phyloP scores from a whole-genome alignment of 179 eudicot genomes.

The Patellifolia procumbens region DNA sequence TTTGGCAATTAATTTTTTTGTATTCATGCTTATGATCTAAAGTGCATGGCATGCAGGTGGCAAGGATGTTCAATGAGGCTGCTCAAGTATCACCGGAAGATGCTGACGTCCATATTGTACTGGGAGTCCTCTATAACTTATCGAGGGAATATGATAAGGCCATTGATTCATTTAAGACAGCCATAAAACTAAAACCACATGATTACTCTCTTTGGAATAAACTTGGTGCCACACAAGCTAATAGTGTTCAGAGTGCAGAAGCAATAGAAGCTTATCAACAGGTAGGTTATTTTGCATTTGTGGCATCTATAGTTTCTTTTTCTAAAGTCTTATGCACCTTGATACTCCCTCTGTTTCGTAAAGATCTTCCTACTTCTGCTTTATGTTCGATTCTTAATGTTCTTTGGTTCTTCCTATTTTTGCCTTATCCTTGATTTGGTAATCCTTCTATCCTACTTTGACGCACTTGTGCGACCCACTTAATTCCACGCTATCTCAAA shows the following conservation, averaged over 20 bases:
- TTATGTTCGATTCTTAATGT: too few species aligned
- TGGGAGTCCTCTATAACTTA: conserved; percentile 88
- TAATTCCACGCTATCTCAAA: too few species aligned
- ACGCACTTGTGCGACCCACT: too few species aligned
- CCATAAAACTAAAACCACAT: conserved; percentile 78
- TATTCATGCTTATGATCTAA: conserved; percentile 16
- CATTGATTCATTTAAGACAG: conserved; percentile 79
- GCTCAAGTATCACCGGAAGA: conserved; percentile 92
- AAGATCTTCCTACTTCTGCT: too few species aligned
- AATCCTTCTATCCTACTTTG: too few species aligned
- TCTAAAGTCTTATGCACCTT: background rate
- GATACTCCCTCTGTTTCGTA: too few species aligned
- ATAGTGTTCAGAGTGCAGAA: conserved; percentile 93
- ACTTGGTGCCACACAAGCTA: conserved; percentile 99
- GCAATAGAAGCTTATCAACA: conserved; percentile 94
- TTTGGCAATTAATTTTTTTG: background rate
- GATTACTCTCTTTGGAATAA: conserved; percentile 99
- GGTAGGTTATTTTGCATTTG: conserved; percentile 38
- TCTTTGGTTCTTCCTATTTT: too few species aligned
- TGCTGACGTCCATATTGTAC: conserved; percentile 93
- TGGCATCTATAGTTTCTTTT: background rate
- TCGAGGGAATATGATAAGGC: conserved; percentile 97
- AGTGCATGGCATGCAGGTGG: conserved; percentile 55
- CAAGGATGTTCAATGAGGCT: conserved; percentile 81
- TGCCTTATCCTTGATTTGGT: too few species aligned